Evolutionary conservation across 2,329 filamentous ascomycete species (phyloP), one percentile per base, ranked within the genome.

Genomic region (Pseudodiploospora longispora): DNA sequence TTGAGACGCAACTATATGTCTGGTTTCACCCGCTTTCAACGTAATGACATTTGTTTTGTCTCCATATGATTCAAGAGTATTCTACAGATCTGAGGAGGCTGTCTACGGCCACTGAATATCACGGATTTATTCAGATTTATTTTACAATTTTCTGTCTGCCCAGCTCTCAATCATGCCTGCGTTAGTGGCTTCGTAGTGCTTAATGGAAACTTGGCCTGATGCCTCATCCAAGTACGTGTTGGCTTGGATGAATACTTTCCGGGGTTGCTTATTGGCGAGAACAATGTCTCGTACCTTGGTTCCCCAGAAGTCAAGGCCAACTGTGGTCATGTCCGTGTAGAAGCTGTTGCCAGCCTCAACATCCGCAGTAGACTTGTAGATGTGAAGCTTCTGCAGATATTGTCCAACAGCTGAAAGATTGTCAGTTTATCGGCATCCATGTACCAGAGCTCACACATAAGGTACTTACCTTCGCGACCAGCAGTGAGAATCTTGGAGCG

Each of bases 341-440:
- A 95, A 78, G 53, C 78, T 78, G 52, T 76, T 82, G n/a, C 87
- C 91, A 2, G 74, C 76, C 54, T 83, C 76, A 12, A 91, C 75
- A 60, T 97, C 88, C 6, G 88, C 91, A 1, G 88, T 95, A 4
- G 83, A 80, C 72, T 96, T 96, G 74, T 87, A 96, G 51, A 96
- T 75, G 64, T 96, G 90, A 50, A 97, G 69, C 66, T 94, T 93
- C 68, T 94, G 89, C 41, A 97, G 72, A 61, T 94, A 95, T 41
- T 81, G 77, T 55, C 87, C 87, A 19, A 97, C 87, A 3, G 90
- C 87, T 74, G 39, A 19, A 6, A 39, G 5, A 10, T 12, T 10
- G 40, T 62, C 50, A 66, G 59, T 39, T 50, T 6, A 37, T 28
- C 19, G 27, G 12, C 30, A 29, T 37, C 8, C 12, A 6, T 40